These are phyloP conservation scores for Haplosporangium gracile DNA, from an alignment of 192 early-diverging fungal genomes.

Conservation along the genomic window DNA sequence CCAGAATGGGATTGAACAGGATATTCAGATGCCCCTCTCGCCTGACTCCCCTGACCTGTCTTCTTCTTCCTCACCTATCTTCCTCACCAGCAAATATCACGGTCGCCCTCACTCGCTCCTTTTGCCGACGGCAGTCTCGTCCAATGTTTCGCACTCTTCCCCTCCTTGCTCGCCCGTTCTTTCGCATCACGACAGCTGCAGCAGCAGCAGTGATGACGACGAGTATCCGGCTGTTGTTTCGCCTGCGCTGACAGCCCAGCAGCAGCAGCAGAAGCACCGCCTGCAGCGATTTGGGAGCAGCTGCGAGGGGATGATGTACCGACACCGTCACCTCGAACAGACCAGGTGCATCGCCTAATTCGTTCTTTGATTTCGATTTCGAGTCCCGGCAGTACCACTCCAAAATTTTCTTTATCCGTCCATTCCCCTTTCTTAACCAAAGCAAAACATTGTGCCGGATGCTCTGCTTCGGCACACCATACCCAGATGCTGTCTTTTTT, in stretches of 20 bases:
- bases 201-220: constrained; percentile 45
- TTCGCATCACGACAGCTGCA: constrained; percentile 44
- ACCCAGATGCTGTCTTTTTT: neutral
- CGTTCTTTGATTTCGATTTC: neutral
- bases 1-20: neutral
- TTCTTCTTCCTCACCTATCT: neutral
- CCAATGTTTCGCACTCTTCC: constrained; percentile 10
- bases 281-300: constrained; percentile 37
- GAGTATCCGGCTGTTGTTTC: constrained; percentile 20
- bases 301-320: constrained; percentile 37
- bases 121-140: constrained; percentile 4
- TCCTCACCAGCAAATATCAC: constrained; percentile 2
- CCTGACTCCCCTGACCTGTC: neutral
- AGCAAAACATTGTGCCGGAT: neutral
- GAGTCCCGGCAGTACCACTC: neutral
- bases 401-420: neutral
- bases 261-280: constrained; percentile 34
- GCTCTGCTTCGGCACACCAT: constrained; percentile 4
- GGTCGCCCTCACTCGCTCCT: constrained; percentile 25
- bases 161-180: constrained; percentile 52
- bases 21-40: constrained; percentile 4
- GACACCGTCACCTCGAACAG: constrained; percentile 37
- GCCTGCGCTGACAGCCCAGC: constrained; percentile 23
- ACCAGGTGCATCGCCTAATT: constrained; percentile 36
- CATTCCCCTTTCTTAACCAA: neutral